Evolutionary conservation across 306 rosid species (phyloP).

Genomic region (Vigna nakashimae): DNA sequence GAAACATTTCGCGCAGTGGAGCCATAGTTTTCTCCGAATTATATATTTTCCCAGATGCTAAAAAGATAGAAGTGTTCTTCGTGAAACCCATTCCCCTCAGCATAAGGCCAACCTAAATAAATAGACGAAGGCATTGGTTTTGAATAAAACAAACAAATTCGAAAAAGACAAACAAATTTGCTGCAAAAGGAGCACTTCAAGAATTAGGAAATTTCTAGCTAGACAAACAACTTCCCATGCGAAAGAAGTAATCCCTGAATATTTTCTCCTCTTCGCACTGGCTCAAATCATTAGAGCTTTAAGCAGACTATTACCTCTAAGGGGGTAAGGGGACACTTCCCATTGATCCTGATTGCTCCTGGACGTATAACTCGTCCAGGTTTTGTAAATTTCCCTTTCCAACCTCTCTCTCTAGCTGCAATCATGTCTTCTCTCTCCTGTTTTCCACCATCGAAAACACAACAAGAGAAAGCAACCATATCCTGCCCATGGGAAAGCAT

Average conservation of each 20-base stretch:
- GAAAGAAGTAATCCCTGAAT: constrained; percentile 28
- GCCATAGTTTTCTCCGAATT: constrained; percentile 85
- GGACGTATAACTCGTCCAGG: constrained; percentile 97
- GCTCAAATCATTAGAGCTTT: constrained; percentile 1
- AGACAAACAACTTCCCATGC: constrained; percentile 31
- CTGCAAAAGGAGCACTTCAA: neutral
- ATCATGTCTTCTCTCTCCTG: constrained; percentile 83
- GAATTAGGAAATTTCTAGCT: constrained; percentile 26
- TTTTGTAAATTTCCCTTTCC: constrained; percentile 97
- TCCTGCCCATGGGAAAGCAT: constrained; percentile 63
- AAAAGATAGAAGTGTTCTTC: constrained; percentile 78
- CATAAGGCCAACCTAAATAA: constrained; percentile 91
- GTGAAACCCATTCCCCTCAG: constrained; percentile 98
- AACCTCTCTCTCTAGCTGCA: constrained; percentile 97
- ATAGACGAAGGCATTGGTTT: constrained; percentile 42
- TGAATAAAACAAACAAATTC: constrained; percentile 11
- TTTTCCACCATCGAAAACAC: constrained; percentile 88
- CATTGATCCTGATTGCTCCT: constrained; percentile 92
- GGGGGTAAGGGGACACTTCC: constrained; percentile 99
- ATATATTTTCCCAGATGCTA: constrained; percentile 95
- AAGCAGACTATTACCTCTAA: constrained; percentile 72
- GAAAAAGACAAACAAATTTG: neutral
- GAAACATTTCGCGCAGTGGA: constrained; percentile 89
- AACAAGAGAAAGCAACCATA: constrained; percentile 99
- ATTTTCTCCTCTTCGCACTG: constrained; percentile 27